Conservation (phyloP, 73 alveolate species). For the Paramecium sonneborni region DNA sequence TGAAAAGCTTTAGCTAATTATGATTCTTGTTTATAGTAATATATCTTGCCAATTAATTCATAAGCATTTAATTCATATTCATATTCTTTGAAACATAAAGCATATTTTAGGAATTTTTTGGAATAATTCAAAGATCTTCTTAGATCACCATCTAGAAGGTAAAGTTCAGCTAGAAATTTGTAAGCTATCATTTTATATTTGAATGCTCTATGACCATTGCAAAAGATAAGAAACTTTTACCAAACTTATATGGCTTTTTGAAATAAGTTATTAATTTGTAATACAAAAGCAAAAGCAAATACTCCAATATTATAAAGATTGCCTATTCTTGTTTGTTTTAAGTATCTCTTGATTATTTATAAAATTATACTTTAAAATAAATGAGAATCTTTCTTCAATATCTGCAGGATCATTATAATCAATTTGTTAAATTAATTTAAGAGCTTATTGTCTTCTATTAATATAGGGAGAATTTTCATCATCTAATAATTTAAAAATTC, state of each 20-base stretch:
- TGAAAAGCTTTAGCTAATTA: conserved; percentile 35
- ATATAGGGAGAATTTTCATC: conserved; percentile 45
- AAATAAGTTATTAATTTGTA: not conserved
- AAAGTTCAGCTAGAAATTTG: conserved; percentile 10
- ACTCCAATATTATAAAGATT: conserved; percentile 27
- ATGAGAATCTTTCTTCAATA: conserved; percentile 47
- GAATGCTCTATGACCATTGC: not conserved
- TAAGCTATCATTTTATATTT: conserved; percentile 44
- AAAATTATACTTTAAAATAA: conserved; percentile 14
- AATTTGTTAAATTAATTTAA: not conserved
- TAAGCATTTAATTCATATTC: conserved; percentile 44
- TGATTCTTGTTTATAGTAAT: not conserved
- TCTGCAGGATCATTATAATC: conserved; percentile 15
- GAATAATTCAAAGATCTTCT: not conserved
- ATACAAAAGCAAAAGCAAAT: not conserved
- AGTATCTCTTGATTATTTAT: conserved; percentile 1
- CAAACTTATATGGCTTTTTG: conserved; percentile 16
- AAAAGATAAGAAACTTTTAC: conserved; percentile 16
- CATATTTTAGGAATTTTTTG: conserved; percentile 11
- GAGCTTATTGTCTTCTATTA: conserved; percentile 27
- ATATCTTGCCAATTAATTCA: conserved; percentile 33
- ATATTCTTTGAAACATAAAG: conserved; percentile 2
- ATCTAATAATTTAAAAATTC: not conserved
- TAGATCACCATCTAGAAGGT: not conserved
- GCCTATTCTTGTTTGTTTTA: conserved; percentile 31